These are phyloP conservation scores for Melaleuca alternifolia DNA, from an alignment of 345 rosid species.

Conservation along the genomic window DNA sequence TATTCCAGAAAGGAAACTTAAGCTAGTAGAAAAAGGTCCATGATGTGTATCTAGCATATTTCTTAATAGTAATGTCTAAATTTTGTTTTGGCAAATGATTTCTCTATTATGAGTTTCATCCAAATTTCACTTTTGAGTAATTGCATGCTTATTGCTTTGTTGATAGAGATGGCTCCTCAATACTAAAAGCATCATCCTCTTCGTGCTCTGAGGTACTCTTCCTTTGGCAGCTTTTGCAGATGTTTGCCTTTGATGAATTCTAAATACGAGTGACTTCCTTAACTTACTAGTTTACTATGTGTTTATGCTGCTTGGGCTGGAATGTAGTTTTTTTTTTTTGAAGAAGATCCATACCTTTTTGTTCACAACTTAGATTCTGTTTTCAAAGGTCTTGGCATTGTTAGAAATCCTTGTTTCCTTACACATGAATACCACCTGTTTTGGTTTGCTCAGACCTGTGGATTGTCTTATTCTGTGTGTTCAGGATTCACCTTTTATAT, in stretches of 20 bases:
- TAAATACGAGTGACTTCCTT: background rate
- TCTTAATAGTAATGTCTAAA: background rate
- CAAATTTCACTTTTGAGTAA: background rate
- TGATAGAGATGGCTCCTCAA: conserved; percentile 22
- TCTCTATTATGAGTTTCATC: background rate
- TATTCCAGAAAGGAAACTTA: background rate
- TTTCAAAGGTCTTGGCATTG: background rate
- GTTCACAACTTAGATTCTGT: background rate
- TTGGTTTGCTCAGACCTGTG: background rate
- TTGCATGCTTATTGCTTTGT: background rate
- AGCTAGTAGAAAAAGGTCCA: background rate
- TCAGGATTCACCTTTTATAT: background rate
- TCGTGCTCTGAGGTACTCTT: conserved; percentile 35
- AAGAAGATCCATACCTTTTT: background rate
- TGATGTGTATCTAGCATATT: background rate
- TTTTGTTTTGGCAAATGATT: background rate
- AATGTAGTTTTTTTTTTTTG: background rate
- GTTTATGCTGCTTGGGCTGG: background rate
- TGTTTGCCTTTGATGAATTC: background rate
- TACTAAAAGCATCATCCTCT: conserved; percentile 32
- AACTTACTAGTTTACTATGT: background rate
- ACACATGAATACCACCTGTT: background rate
- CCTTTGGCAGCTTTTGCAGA: background rate
- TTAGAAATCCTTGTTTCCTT: background rate
- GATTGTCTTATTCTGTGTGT: background rate